Percentiles rank a stretch among this genome's conserved stretches.
Conservation (phyloP, 257 asterid genomes). For the Eucommia ulmoides region DNA sequence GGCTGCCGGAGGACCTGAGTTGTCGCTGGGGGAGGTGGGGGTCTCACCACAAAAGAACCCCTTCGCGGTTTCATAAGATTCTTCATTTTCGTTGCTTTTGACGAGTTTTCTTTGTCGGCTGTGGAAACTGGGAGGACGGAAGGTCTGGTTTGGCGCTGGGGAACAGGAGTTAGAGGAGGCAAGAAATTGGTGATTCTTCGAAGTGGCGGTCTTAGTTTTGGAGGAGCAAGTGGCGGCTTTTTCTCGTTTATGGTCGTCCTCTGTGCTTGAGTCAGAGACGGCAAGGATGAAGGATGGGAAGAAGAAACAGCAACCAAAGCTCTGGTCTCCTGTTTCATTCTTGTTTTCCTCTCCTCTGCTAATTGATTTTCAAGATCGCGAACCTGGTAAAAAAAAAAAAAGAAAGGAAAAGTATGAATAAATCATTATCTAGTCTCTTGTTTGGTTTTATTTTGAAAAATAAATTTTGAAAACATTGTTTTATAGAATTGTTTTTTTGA, state of each 20-base stretch:
- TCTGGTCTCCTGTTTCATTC: slow-evolving; percentile 67
- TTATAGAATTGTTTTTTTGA: too few species aligned
- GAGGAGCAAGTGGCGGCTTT: slow-evolving; percentile 80
- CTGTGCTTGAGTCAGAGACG: too few species aligned
- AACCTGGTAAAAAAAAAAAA: slow-evolving; percentile 32
- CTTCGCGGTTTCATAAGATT: slow-evolving; percentile 44
- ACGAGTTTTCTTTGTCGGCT: slow-evolving; percentile 49
- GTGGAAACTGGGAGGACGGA: slow-evolving; percentile 45
- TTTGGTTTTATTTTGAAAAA: too few species aligned
- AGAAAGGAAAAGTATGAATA: too few species aligned
- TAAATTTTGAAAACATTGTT: too few species aligned
- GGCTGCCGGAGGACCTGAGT: slow-evolving; percentile 46
- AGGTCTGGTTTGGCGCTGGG: slow-evolving; percentile 27
- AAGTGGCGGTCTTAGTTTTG: slow-evolving; percentile 64
- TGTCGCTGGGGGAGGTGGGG: slow-evolving; percentile 11
- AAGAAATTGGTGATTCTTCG: slow-evolving; percentile 54
- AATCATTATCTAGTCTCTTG: too few species aligned
- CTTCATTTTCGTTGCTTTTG: slow-evolving; percentile 8
- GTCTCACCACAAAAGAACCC: slow-evolving; percentile 52
- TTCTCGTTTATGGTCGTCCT: slow-evolving; percentile 28
- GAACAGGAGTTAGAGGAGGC: slow-evolving; percentile 37
- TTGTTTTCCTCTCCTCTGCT: slow-evolving; percentile 72
- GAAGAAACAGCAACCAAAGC: slow-evolving; percentile 40
- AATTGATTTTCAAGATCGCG: slow-evolving; percentile 81
- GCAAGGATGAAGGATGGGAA: not conserved